Base-by-base conservation (phyloP, 352 stramenopile genomes). In the Phytophthora pluvialis region DNA sequence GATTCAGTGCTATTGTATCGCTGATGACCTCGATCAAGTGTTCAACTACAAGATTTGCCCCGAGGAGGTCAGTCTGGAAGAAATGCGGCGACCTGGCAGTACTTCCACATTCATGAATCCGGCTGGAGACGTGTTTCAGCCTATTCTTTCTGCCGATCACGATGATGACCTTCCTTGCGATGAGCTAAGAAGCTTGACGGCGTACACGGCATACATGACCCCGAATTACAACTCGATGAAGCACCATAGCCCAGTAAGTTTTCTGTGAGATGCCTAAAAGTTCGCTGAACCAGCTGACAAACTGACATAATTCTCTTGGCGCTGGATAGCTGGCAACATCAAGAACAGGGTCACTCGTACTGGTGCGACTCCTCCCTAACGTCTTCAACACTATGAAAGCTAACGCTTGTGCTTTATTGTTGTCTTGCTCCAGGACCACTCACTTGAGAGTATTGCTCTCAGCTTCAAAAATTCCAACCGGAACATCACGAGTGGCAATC, bases 1-100 rank as follows among this genome's bases (percentile, higher is more conserved):
- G 77, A 92, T 90, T 64, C 80, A 91, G 61, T 93, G 83, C 44
- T 95, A 93, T 63, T 88, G 92, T n/a, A 88, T 95, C 28, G 88
- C 88, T 3, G 88, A 95, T 47, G 88, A 95, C 35, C 68, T 92
- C 16, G 80, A 75, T 8, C 79, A 89, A 38, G 80, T 94, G 3
- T 81, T 85, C 21, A 67, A 86, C 32, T 76, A 81, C 40, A 75
- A 75, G 5, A 81, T 93, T 55, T 90, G 81, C 39, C 54, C 71
- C 0, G 75, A 84, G 5, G 74, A 87, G 50, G 33, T 78, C 25
- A 84, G 39, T 3, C 46, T 73, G 31, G 78, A 88, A 35, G 75
- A 86, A 3, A 68, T 78, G 46, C 67, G 73, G 50, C 74, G 64
- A 0, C 58, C 65, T 8, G 53, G 29, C 15, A 72, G 66, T 4